Conservation (phyloP, 2,329 filamentous ascomycete species). For the Scedosporium minutisporum region DNA sequence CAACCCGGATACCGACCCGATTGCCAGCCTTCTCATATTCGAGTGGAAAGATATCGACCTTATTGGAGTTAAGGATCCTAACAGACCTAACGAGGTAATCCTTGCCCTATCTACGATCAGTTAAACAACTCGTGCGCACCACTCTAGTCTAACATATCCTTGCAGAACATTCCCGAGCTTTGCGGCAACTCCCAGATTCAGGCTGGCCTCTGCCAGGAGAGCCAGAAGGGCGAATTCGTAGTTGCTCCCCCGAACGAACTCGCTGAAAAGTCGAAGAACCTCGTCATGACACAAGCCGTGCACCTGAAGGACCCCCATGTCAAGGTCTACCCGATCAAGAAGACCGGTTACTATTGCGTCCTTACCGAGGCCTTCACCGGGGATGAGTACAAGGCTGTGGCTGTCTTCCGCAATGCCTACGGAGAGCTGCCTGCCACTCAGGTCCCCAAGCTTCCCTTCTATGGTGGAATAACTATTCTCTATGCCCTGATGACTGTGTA, state of each 20-base stretch:
- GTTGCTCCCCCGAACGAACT: slow-evolving; percentile 57
- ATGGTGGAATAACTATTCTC: slow-evolving; percentile 85
- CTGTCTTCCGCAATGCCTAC: slow-evolving; percentile 92
- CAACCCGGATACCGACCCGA: slow-evolving; percentile 53
- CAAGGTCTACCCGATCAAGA: slow-evolving; percentile 75
- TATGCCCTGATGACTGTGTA: slow-evolving; percentile 77
- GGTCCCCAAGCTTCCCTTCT: slow-evolving; percentile 95
- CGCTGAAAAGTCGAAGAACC: slow-evolving; percentile 58
- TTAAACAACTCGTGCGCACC: not conserved
- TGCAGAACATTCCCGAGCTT: slow-evolving; percentile 39
- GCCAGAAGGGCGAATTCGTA: slow-evolving; percentile 78
- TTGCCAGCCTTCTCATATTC: slow-evolving; percentile 81
- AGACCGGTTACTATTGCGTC: slow-evolving; percentile 95
- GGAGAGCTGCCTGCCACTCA: slow-evolving; percentile 92
- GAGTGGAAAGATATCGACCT: slow-evolving; percentile 82
- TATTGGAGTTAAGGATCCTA: slow-evolving; percentile 58
- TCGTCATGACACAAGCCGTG: slow-evolving; percentile 71
- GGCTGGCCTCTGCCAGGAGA: slow-evolving; percentile 60
- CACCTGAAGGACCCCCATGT: slow-evolving; percentile 66
- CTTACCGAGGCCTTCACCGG: slow-evolving; percentile 62
- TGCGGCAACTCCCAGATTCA: slow-evolving; percentile 66
- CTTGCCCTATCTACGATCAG: slow-evolving; percentile 4
- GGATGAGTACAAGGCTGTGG: slow-evolving; percentile 65
- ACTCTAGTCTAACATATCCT: not conserved
- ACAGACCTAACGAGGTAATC: slow-evolving; percentile 44